These are phyloP conservation scores for Ophiosphaerella herpotricha DNA, from an alignment of 2,329 filamentous ascomycete genomes.

Conservation along the genomic window DNA sequence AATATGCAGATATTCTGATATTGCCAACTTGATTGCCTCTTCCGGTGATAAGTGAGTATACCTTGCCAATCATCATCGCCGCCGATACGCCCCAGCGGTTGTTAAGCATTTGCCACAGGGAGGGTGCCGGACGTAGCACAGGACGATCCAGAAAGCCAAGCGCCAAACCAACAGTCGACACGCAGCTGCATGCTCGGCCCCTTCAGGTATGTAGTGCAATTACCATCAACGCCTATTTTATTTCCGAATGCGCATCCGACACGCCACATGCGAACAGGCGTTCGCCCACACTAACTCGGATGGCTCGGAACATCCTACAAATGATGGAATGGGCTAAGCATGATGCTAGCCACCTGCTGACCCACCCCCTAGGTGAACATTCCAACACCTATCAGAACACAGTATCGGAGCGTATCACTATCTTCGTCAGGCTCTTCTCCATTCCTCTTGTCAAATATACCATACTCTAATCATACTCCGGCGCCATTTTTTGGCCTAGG, in stretches of 20 bases:
- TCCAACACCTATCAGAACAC: constrained; percentile 32
- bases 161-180: constrained; percentile 35
- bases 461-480: constrained; percentile 70
- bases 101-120: constrained; percentile 31
- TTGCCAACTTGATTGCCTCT: constrained; percentile 69
- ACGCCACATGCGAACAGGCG: constrained; percentile 15
- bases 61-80: not conserved
- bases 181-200: constrained; percentile 25
- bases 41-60: constrained; percentile 61
- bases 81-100: constrained; percentile 24
- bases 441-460: constrained; percentile 70
- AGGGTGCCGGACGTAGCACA: constrained; percentile 31
- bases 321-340: constrained; percentile 1
- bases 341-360: constrained; percentile 12
- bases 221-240: constrained; percentile 4
- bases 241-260: constrained; percentile 16
- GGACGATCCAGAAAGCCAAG: constrained; percentile 34
- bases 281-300: constrained; percentile 9
- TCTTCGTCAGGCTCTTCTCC: constrained; percentile 52
- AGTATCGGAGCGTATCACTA: constrained; percentile 40
- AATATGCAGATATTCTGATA: constrained; percentile 73
- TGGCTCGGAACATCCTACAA: constrained; percentile 3
- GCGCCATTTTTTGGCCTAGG: constrained; percentile 83
- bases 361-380: constrained; percentile 17
- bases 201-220: constrained; percentile 30